Evolutionary conservation across 129 eudicot species (phyloP).

Genomic region (Ambrosia trifida): DNA sequence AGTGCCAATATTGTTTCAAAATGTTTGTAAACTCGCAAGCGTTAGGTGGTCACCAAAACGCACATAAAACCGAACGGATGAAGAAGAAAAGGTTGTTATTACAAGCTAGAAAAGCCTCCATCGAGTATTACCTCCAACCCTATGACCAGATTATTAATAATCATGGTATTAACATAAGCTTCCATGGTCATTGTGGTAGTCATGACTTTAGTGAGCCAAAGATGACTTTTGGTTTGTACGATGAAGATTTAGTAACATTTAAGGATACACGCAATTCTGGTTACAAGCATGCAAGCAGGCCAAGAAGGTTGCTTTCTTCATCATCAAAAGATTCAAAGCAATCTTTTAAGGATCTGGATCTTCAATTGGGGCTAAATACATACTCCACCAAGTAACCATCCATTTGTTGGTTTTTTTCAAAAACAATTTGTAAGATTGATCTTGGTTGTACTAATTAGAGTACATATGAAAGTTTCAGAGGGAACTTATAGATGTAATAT

Average conservation of each 20-base stretch:
- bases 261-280: conserved; percentile 30
- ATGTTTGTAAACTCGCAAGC: conserved; percentile 80
- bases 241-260: conserved; percentile 34
- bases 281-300: conserved; percentile 43
- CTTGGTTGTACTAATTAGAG: too few species aligned
- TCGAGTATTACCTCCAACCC: conserved; percentile 60
- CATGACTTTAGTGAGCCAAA: conserved; percentile 35
- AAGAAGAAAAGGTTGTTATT: conserved; percentile 73
- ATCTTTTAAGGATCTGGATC: conserved; percentile 48
- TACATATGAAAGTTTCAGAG: too few species aligned
- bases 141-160: conserved; percentile 22
- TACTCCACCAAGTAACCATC: conserved; percentile 15
- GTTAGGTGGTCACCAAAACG: conserved; percentile 91
- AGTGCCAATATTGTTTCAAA: conserved; percentile 74
- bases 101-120: conserved; percentile 61
- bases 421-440: too few species aligned
- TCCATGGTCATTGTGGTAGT: conserved; percentile 23
- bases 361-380: conserved; percentile 60
- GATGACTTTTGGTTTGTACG: conserved; percentile 42
- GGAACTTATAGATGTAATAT: too few species aligned
- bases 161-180: conserved; percentile 26
- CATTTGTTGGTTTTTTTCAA: too few species aligned
- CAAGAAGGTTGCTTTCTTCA: conserved; percentile 35
- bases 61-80: conserved; percentile 83
- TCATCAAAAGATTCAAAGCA: conserved; percentile 27